phyloP scores from a whole-genome alignment of 352 stramenopile genomes.

The Halophytophthora polymorphica region DNA sequence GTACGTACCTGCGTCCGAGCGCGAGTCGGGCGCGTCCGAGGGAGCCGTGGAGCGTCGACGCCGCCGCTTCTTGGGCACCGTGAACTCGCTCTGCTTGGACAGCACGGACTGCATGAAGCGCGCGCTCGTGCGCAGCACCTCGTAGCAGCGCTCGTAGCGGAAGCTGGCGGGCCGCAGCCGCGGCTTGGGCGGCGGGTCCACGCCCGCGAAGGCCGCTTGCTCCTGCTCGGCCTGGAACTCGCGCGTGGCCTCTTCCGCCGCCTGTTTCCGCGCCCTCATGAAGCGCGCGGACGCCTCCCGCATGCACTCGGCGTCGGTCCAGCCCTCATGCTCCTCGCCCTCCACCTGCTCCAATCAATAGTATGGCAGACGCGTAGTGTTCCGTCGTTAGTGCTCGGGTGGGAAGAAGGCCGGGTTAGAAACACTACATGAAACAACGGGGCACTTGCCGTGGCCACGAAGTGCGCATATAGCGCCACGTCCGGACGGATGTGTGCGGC shows the following conservation, averaged over 20 bases:
- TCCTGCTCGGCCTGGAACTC: slow-evolving; percentile 21
- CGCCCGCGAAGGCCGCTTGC: slow-evolving; percentile 8
- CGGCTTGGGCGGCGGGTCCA: slow-evolving; percentile 13
- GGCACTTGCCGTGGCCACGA: slow-evolving; percentile 16
- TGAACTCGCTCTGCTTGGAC: slow-evolving; percentile 18
- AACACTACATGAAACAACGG: background rate
- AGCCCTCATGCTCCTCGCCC: slow-evolving; percentile 22
- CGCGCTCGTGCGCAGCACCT: slow-evolving; percentile 20
- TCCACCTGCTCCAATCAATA: slow-evolving; percentile 19
- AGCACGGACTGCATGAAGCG: slow-evolving; percentile 29
- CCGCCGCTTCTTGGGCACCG: slow-evolving; percentile 10
- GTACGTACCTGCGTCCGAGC: slow-evolving; percentile 8
- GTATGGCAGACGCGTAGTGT: background rate
- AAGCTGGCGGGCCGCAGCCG: slow-evolving; percentile 19
- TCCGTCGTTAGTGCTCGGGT: background rate
- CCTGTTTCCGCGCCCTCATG: slow-evolving; percentile 11
- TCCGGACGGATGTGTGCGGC: slow-evolving; percentile 29
- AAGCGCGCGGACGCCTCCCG: slow-evolving; percentile 19
- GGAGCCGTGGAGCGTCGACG: slow-evolving; percentile 5
- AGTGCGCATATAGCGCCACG: slow-evolving; percentile 21
- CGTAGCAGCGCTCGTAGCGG: slow-evolving; percentile 25
- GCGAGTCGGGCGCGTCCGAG: slow-evolving; percentile 3
- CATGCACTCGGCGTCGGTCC: slow-evolving; percentile 17
- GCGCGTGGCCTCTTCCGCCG: slow-evolving; percentile 16
- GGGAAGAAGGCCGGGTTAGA: too few species aligned